These are phyloP conservation scores for Helenozyma rhizophorensis DNA, from an alignment of 805 yeast species.

Conservation along the genomic window DNA sequence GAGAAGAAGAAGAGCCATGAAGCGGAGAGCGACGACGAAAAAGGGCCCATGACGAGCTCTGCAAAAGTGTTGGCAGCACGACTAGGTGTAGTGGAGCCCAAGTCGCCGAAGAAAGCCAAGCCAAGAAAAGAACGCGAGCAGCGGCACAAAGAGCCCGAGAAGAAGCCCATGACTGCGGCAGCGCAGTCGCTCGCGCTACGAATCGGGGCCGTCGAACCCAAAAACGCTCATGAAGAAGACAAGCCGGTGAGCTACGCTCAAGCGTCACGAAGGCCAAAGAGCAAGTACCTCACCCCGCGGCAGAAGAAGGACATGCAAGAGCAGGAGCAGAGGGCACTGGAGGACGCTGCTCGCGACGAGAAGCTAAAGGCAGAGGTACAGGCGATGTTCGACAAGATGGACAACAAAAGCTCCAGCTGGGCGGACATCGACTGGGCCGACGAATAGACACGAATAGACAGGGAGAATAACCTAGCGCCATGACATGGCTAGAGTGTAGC, in stretches of 20 bases:
- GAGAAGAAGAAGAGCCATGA: conserved; percentile 1
- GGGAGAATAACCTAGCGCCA: too few relatives aligned
- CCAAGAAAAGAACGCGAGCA: too few relatives aligned
- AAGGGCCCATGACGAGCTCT: conserved; percentile 2
- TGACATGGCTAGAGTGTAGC: too few relatives aligned
- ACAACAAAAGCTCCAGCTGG: conserved; percentile 27
- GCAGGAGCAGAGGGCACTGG: conserved; percentile 5
- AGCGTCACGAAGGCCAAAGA: not conserved
- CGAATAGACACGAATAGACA: not conserved
- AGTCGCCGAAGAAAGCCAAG: too few relatives aligned
- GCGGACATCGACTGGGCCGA: conserved; percentile 23
- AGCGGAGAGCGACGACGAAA: conserved; percentile 1
- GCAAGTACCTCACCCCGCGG: conserved; percentile 9
- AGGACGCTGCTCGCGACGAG: conserved; percentile 14
- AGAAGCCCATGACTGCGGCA: conserved; percentile 27
- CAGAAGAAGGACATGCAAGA: conserved; percentile 8
- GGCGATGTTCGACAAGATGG: conserved; percentile 25
- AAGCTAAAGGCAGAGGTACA: conserved; percentile 22
- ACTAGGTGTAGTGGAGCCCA: too few relatives aligned
- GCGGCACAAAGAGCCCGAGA: conserved; percentile 12
- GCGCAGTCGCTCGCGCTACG: conserved; percentile 31
- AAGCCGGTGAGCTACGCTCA: conserved; percentile 1
- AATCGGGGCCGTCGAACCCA: conserved; percentile 12
- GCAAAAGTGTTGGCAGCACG: too few relatives aligned
- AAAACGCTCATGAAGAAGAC: conserved; percentile 3